Evolutionary conservation across 805 yeast genomes (phyloP), one percentile per base, ranked within the genome.

Genomic region (Yamadazyma scolyti): DNA sequence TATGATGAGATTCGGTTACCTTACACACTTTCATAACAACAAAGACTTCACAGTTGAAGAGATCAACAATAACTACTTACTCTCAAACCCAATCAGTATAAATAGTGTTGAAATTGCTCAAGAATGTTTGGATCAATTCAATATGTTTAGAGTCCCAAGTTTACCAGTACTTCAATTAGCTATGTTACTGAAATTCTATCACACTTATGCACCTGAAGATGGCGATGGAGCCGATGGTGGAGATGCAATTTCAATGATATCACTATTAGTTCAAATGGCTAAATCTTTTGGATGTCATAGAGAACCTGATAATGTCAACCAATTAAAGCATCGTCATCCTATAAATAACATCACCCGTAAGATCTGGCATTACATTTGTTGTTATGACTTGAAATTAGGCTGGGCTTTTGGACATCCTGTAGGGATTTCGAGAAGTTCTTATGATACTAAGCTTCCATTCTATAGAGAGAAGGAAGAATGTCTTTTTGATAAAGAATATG

Each of bases 101-200:
- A 67, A 67, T 14, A 59, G 56, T 10, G 59, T 73, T 19, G 66
- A 58, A 32, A 69, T 69, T 17, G 79, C 82, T 0, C 73, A 73
- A 36, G 49, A 64, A 39, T 77, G 83, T 43, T 48, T 78, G 27
- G 68, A 71, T 36, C 79, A 73, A 40, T 77, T 77, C 50, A 70
- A 69, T 27, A 36, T 77, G 17, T 43, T 73, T 25, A 52, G 75
- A 37, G 52, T 55, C 22, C 41, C 57, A 2, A 50, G 49, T 27
- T 46, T 58, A 16, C 52, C 56, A 1, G 50, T 60, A 2, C 34
- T 61, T 13, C 65, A 58, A 35, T 47, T 60, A 21, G 59, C 58
- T 1, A 35, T 54, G 4, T 58, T 37, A 29, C 40, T 54, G 30
- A 35, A 56, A 25, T n/a, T 57, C 3, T 61, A 61, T 31, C 59